These are phyloP conservation scores for Meyerozyma guilliermondii DNA, from an alignment of 1,139 yeast genomes.

Conservation along the genomic window DNA sequence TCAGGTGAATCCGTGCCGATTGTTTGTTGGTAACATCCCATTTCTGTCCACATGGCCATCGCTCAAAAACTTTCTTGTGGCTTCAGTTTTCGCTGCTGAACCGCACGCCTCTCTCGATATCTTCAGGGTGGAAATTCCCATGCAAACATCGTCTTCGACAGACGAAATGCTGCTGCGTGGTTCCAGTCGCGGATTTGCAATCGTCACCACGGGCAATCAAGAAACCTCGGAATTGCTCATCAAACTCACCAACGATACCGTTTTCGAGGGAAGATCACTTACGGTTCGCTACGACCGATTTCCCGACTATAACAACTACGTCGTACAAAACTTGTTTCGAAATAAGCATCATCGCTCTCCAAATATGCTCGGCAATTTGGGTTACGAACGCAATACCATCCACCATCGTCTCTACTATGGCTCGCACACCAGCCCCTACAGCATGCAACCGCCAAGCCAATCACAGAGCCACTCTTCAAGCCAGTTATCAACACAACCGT, in stretches of 20 bases:
- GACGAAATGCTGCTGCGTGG: slow-evolving; percentile 21
- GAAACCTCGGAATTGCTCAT: slow-evolving; percentile 51
- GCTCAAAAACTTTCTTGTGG: slow-evolving; percentile 42
- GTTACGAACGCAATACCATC: neutral
- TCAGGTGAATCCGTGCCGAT: slow-evolving; percentile 33
- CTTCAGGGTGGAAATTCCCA: slow-evolving; percentile 53
- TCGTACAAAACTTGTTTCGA: slow-evolving; percentile 25
- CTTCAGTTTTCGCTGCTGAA: slow-evolving; percentile 17
- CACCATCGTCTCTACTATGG: neutral
- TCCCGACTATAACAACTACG: slow-evolving; percentile 36
- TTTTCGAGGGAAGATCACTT: slow-evolving; percentile 54
- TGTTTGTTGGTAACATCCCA: slow-evolving; percentile 57
- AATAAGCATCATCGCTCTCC: neutral
- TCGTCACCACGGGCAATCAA: slow-evolving; percentile 48
- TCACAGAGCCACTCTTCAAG: neutral
- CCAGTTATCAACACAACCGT: neutral
- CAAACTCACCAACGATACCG: slow-evolving; percentile 41
- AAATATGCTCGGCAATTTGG: neutral
- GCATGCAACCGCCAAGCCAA: neutral
- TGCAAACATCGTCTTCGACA: slow-evolving; percentile 17
- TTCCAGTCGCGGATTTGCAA: slow-evolving; percentile 56
- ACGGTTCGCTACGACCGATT: slow-evolving; percentile 56
- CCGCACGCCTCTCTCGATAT: slow-evolving; percentile 30
- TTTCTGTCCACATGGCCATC: slow-evolving; percentile 53
- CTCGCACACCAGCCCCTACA: too few species aligned